A percentile compares a stretch with the other conserved stretches of the same genome.
Conservation (phyloP, 345 rosid genomes). For the Adansonia digitata region DNA sequence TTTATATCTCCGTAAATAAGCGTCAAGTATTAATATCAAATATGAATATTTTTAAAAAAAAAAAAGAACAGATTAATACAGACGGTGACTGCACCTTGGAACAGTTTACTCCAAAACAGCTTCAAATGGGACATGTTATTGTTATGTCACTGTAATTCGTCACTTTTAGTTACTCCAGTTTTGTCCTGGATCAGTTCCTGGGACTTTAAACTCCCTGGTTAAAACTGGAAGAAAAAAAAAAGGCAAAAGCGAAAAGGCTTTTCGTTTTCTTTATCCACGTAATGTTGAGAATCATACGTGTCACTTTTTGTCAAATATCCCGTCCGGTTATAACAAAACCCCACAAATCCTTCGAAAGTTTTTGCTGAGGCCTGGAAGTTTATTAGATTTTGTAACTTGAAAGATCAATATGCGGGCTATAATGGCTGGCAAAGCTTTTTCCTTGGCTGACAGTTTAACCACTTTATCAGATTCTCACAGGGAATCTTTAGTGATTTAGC, state of each 20-base stretch:
- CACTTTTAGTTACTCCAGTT: background rate
- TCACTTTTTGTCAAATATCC: background rate
- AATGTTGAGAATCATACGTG: background rate
- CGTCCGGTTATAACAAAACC: background rate
- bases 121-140: conserved; percentile 7
- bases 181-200: background rate
- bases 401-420: background rate
- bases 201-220: background rate
- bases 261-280: background rate
- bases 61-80: no score
- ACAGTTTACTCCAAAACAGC: conserved; percentile 1
- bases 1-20: no score
- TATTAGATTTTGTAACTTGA: background rate
- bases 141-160: conserved; percentile 13
- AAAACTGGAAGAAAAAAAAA: no score
- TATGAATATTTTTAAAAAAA: no score
- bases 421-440: conserved; percentile 7
- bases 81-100: conserved; percentile 4
- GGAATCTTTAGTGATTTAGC: conserved; percentile 32
- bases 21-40: no score
- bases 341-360: background rate
- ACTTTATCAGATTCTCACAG: conserved; percentile 15
- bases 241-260: no score
- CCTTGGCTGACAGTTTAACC: conserved; percentile 11
- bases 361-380: background rate